Base-by-base conservation (phyloP, 2,329 filamentous ascomycete genomes). In the Nigrospora oryzae region DNA sequence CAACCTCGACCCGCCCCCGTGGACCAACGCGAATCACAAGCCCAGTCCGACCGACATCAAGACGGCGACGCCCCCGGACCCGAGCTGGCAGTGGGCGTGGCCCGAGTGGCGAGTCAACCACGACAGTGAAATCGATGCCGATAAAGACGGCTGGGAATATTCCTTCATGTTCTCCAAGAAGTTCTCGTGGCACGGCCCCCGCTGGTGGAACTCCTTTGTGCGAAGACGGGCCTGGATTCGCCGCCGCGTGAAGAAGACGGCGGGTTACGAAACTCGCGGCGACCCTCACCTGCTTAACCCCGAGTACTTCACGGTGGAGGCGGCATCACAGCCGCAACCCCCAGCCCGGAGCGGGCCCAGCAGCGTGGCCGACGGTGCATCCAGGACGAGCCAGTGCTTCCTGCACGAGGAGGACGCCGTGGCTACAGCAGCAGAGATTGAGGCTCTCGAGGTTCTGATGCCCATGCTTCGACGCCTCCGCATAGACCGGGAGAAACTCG, bases 121-220 rank as follows among this genome's bases (percentile, higher is more conserved):
- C 76, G 88, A 91, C 70, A 78, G 84, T 3, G 84, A 85, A 47
- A 81, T 86, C 11, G 44, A 58, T 19, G 55, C 65, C 34, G 93
- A 97, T 57, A 84, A 91, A 50, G 86, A 91, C 50, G 93, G 93
- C 4, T 98, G 93, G 93, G 85, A 95, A 61, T 98, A 98, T 65
- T 93, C 88, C 14, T 89, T 96, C 61, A 84, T 86, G 52, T 98
- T 97, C 60, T 71, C 72, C 51, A 79, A 75, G 48, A 71, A 67
- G 36, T 89, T 86, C 52, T 79, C 81, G 3, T 98, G 93, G 93
- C 93, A 98, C 63, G 83, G 84, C 3, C 86, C 86, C 15, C 84
- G 81, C 23, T 97, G 91, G 90, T 95, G 89, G 65, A 91, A 90
- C 62, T 95, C 89, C 1, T 98, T 91, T 59, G 93, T 96, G n/a